Evolutionary conservation across 148 eudicot species (phyloP).

Genomic region (Rhododendron kiyosumense): DNA sequence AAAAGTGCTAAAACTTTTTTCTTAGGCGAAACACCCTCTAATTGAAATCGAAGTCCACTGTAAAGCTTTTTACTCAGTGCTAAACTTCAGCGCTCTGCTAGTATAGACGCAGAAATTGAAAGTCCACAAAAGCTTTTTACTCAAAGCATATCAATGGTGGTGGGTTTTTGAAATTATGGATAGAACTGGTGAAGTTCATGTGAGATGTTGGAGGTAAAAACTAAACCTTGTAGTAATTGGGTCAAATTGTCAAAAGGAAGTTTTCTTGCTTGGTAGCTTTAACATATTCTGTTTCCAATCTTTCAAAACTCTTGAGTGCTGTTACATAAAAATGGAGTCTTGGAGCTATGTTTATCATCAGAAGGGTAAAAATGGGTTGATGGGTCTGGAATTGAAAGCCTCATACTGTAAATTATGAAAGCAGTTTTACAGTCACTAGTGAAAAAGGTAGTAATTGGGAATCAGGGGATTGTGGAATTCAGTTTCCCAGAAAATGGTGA

Average conservation of each 20-base stretch:
- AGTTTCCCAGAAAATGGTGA: not conserved
- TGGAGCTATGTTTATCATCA: not conserved
- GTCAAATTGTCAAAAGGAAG: not conserved
- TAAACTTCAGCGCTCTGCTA: too few species aligned
- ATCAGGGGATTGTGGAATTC: not conserved
- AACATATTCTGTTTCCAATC: not conserved
- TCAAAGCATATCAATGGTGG: not conserved
- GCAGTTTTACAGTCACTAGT: not conserved
- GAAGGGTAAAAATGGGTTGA: not conserved
- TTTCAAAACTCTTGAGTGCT: not conserved
- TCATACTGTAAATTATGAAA: not conserved
- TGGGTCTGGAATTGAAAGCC: not conserved
- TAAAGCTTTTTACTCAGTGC: too few species aligned
- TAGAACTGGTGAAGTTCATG: not conserved
- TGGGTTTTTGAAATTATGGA: not conserved
- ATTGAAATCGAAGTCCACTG: too few species aligned
- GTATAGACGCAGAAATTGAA: not conserved
- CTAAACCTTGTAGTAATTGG: not conserved
- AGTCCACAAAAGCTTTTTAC: not conserved
- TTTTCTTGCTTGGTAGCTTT: not conserved
- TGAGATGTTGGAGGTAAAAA: not conserved
- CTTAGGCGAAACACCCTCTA: too few species aligned
- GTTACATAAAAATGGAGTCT: not conserved
- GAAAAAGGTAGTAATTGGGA: not conserved
- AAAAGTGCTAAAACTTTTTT: too few species aligned